Base-by-base conservation (phyloP, 768 basidiomycete genomes). In the Coprinopsis marcescibilis region DNA sequence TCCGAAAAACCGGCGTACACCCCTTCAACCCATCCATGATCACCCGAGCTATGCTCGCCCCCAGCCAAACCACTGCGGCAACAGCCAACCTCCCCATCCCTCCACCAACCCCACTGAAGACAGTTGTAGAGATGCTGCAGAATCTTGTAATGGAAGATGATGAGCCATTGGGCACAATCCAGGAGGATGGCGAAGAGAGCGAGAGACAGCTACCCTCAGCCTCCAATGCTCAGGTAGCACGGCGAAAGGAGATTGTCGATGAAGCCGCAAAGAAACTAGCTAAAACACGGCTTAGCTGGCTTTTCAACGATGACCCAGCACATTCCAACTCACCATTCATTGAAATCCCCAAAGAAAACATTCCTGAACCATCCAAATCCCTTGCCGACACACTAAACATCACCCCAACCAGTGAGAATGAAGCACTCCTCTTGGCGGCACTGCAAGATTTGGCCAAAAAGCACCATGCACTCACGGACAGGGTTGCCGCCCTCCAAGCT, bases 1-100 rank as follows among this genome's bases (percentile, higher is more conserved):
- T 70, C 41, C 30, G 45, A 12, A 60, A 59, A 37, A 71, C 66
- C 6, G 67, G 67, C 2, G 48, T 70, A 2, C 45, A 45, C n/a
- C 65, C 68, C 25, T 61, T 62, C 35, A 57, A 68, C 48, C 62
- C 55, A 13, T 34, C 53, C 17, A 50, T 62, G 1, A 48, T 70
- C 19, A 59, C 65, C 4, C 40, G 36, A 2, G 46, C 52, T 15
- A 57, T 58, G 57, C 55, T 70, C 51, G 62, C 63, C 2, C 66
- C 66, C 4, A 66, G 65, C 41, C 30, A 53, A 0, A 50, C 62
- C 25, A 59, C 58, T 3, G 59, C 66, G 0, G 29, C 21, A 14
- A 13, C 46, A 3, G 50, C 46, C 4, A 7, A 24, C 14, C 42
- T 65, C 2, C 64, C 66, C 8, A 30, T 65, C 1, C 36, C 43